Conservation (phyloP, 352 stramenopile species). For the Lagenidium giganteum region DNA sequence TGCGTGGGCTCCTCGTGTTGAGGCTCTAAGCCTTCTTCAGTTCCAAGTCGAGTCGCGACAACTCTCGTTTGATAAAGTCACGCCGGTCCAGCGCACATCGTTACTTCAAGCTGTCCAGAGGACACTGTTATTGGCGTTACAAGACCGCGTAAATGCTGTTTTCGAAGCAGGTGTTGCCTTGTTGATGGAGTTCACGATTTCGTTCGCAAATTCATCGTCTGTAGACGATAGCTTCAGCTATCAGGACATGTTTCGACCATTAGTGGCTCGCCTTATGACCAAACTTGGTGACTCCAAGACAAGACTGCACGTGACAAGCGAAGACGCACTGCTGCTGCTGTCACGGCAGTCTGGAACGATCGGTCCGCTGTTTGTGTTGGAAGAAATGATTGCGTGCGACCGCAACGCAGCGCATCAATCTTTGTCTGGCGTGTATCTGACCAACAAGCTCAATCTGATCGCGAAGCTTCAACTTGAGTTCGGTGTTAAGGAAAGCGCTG, state of each 20-base stretch:
- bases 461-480: conserved; percentile 80
- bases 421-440: conserved; percentile 48
- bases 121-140: conserved; percentile 48
- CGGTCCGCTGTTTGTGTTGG: conserved; percentile 62
- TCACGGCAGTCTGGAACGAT: conserved; percentile 53
- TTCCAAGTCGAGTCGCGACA: conserved; percentile 51
- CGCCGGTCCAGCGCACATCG: background rate
- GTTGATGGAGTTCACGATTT: conserved; percentile 72
- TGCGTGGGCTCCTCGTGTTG: conserved; percentile 74
- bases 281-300: conserved; percentile 78
- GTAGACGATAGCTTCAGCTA: conserved; percentile 5
- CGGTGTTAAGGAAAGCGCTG: conserved; percentile 48
- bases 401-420: conserved; percentile 46
- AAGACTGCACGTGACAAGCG: conserved; percentile 56
- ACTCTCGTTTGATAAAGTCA: conserved; percentile 32
- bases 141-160: conserved; percentile 74
- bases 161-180: conserved; percentile 68
- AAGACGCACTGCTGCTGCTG: conserved; percentile 70
- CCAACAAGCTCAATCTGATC: conserved; percentile 67
- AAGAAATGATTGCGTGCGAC: conserved; percentile 68
- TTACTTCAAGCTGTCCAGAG: conserved; percentile 43
- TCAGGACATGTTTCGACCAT: conserved; percentile 54
- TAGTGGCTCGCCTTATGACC: conserved; percentile 63
- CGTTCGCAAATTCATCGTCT: conserved; percentile 26
- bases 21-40: conserved; percentile 75